These are phyloP conservation scores for Passiflora organensis DNA, from an alignment of 345 rosid species.

Conservation along the genomic window DNA sequence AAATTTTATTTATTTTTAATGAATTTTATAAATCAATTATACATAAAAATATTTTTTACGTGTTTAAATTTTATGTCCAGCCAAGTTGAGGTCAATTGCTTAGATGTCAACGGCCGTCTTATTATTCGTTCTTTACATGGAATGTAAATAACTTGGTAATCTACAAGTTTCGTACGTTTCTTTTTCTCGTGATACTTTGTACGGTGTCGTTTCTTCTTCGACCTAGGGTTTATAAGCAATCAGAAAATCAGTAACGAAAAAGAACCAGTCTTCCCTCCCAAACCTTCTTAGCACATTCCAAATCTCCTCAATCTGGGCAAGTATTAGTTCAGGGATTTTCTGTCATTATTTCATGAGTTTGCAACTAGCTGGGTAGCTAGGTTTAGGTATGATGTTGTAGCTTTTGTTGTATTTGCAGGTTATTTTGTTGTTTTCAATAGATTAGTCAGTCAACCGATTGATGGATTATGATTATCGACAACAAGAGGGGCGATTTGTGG, in stretches of 20 bases:
- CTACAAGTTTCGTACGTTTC: no score
- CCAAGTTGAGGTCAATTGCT: no score
- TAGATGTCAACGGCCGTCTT: no score
- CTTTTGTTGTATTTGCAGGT: background rate
- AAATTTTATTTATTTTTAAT: no score
- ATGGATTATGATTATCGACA: conserved; percentile 19
- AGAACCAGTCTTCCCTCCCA: background rate
- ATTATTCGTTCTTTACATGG: no score
- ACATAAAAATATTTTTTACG: no score
- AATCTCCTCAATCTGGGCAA: background rate
- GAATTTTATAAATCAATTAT: no score
- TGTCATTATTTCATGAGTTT: background rate
- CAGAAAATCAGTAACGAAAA: background rate
- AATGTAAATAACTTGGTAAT: no score
- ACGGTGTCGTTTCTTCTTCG: background rate
- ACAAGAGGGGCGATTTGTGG: conserved; percentile 5
- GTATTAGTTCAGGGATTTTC: background rate
- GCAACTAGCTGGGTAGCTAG: background rate
- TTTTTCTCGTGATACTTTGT: background rate
- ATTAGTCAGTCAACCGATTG: background rate
- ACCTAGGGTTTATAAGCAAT: conserved; percentile 2
- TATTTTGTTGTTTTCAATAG: background rate
- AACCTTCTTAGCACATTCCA: background rate
- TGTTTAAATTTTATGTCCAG: no score
- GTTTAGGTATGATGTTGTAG: background rate